phyloP scores from a whole-genome alignment of 2,329 filamentous ascomycete genomes.

The Trichoderma arundinaceum region DNA sequence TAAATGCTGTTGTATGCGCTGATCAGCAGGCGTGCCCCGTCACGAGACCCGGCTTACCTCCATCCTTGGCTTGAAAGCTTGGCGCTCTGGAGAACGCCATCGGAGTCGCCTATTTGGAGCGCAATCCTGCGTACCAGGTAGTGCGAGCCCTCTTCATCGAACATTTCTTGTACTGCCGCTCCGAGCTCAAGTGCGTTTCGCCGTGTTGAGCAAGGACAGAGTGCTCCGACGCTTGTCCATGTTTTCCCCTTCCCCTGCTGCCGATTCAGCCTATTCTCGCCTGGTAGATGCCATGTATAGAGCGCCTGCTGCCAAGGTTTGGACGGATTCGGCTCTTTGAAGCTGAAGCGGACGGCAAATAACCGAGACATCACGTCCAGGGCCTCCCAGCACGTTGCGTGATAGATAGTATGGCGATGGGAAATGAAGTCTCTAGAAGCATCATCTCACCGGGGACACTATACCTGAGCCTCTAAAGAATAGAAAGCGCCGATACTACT shows the following conservation, averaged over 20 bases:
- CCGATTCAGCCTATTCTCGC: not conserved
- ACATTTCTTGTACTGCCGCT: too few relatives aligned
- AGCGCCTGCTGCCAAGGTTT: not conserved
- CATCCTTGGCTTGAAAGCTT: conserved; percentile 16
- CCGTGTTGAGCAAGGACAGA: too few relatives aligned
- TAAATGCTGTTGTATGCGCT: conserved; percentile 23
- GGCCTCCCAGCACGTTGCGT: too few relatives aligned
- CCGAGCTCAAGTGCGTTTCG: too few relatives aligned
- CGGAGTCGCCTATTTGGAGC: conserved; percentile 4
- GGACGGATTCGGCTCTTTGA: not conserved
- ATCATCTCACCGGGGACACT: too few relatives aligned
- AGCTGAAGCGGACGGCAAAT: not conserved
- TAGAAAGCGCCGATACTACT: too few relatives aligned
- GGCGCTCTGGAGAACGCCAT: conserved; percentile 13
- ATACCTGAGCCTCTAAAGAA: too few relatives aligned
- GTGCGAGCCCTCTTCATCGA: not conserved
- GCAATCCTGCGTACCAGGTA: not conserved
- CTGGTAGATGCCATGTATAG: not conserved
- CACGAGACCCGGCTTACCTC: conserved; percentile 23
- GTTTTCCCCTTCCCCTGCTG: not conserved
- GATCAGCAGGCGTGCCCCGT: conserved; percentile 28
- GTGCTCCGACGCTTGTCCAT: too few relatives aligned
- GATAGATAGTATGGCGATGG: too few relatives aligned
- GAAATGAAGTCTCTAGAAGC: too few relatives aligned
- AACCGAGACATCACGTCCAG: too few relatives aligned